phyloP scores from a whole-genome alignment of 1,284 basidiomycete genomes.

The Phylloporus sp. region DNA sequence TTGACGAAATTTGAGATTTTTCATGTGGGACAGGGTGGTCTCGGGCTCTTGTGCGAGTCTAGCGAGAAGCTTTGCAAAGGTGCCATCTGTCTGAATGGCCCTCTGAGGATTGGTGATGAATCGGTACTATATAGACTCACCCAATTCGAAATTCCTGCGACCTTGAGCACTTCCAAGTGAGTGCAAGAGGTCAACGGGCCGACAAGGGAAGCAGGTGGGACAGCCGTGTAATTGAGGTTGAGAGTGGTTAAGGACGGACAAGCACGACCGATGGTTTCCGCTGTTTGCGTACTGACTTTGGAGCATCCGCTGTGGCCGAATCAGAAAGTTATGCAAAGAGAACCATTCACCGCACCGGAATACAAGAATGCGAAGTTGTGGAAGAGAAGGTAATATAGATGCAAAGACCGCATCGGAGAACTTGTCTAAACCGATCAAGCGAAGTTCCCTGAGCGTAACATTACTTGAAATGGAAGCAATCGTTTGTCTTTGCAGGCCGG shows the following conservation, averaged over 20 bases:
- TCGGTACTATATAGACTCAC: slow-evolving; percentile 43
- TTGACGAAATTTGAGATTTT: slow-evolving; percentile 67
- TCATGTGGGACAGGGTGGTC: slow-evolving; percentile 50
- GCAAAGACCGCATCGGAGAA: slow-evolving; percentile 62
- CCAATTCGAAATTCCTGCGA: slow-evolving; percentile 69
- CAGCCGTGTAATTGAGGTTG: slow-evolving; percentile 71
- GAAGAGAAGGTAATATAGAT: slow-evolving; percentile 53
- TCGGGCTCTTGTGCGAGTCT: slow-evolving; percentile 36
- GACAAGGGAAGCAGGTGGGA: slow-evolving; percentile 56
- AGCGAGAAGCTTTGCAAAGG: slow-evolving; percentile 55
- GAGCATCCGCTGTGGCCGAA: slow-evolving; percentile 57
- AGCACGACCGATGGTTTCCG: slow-evolving; percentile 49
- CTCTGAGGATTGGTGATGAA: background rate
- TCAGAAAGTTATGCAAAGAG: slow-evolving; percentile 20
- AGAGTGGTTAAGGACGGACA: slow-evolving; percentile 56
- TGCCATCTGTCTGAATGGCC: slow-evolving; percentile 61
- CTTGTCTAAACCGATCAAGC: slow-evolving; percentile 59
- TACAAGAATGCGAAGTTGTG: slow-evolving; percentile 54
- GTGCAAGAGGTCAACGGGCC: slow-evolving; percentile 52
- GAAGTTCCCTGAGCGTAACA: slow-evolving; percentile 53
- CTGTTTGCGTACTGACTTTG: slow-evolving; percentile 61
- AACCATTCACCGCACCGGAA: slow-evolving; percentile 54
- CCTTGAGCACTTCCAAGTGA: slow-evolving; percentile 63
- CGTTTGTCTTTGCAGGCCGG: slow-evolving; percentile 60
- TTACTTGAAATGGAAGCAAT: slow-evolving; percentile 55